Percentiles rank a stretch among this genome's conserved stretches.
Evolutionary conservation across 371 early-diverging fungal species (phyloP).

Genomic region (Dichotomocladium elegans): DNA sequence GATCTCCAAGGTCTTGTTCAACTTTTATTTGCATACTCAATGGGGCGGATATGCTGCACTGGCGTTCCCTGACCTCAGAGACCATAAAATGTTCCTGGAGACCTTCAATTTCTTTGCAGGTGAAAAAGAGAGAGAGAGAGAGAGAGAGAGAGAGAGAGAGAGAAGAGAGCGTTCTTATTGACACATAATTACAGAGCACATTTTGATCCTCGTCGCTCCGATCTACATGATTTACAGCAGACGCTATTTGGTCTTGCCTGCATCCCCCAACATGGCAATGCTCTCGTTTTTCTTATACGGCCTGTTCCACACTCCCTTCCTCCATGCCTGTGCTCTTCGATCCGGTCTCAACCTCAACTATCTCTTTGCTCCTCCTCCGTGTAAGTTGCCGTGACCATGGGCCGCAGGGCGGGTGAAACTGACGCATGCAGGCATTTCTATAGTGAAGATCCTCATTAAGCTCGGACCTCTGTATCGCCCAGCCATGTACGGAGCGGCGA

Average conservation of each 20-base stretch:
- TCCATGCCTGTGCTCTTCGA: slow-evolving; percentile 48
- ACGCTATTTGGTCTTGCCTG: slow-evolving; percentile 53
- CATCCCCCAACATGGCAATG: slow-evolving; percentile 44
- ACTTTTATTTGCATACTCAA: slow-evolving; percentile 59
- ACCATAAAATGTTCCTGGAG: slow-evolving; percentile 49
- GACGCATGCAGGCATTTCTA: neutral
- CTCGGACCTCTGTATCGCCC: slow-evolving; percentile 39
- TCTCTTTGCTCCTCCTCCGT: slow-evolving; percentile 55
- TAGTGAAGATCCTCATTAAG: slow-evolving; percentile 36
- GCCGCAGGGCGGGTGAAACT: neutral
- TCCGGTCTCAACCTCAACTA: slow-evolving; percentile 60
- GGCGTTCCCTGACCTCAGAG: slow-evolving; percentile 55
- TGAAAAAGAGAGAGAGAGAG: slow-evolving; percentile 14
- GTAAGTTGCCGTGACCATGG: slow-evolving; percentile 18
- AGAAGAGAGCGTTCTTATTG: neutral
- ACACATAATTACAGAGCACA: slow-evolving; percentile 41
- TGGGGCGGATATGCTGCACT: slow-evolving; percentile 62
- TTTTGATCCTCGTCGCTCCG: slow-evolving; percentile 48
- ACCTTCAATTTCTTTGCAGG: slow-evolving; percentile 61
- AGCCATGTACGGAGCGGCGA: slow-evolving; percentile 31
- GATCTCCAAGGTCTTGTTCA: slow-evolving; percentile 55
- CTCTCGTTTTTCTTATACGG: slow-evolving; percentile 55
- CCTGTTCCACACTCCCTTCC: slow-evolving; percentile 52
- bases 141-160: neutral
- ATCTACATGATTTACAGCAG: slow-evolving; percentile 57